Percentiles rank a stretch among this genome's conserved stretches.
These are phyloP conservation scores for Glycine soja DNA, from an alignment of 306 rosid genomes.

Conservation along the genomic window DNA sequence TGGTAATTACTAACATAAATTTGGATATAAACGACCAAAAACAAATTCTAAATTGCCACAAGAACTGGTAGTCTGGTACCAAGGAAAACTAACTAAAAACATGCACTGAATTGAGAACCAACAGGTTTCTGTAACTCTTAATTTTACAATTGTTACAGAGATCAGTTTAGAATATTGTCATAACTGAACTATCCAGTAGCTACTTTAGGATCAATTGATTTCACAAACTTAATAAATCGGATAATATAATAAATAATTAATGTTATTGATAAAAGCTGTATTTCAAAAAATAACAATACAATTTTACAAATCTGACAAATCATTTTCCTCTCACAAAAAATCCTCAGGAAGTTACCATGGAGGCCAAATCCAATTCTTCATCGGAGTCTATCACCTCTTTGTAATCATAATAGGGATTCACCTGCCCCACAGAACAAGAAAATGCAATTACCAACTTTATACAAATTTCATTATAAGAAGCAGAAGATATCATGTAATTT, in stretches of 20 bases:
- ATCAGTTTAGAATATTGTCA: background rate
- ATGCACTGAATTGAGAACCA: background rate
- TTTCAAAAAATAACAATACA: conserved; percentile 41
- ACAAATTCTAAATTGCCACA: background rate
- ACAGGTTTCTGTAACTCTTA: background rate
- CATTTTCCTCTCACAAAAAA: conserved; percentile 26
- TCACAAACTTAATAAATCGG: conserved; percentile 38
- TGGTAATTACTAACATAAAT: background rate
- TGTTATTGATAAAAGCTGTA: conserved; percentile 22
- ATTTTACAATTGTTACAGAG: background rate
- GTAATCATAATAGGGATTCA: conserved; percentile 68
- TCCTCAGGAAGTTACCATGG: conserved; percentile 71
- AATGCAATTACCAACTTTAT: conserved; percentile 2
- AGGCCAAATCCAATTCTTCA: conserved; percentile 81
- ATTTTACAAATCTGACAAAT: conserved; percentile 31
- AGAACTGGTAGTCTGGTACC: background rate
- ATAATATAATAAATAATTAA: background rate
- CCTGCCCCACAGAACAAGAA: conserved; percentile 57
- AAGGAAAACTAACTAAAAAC: background rate
- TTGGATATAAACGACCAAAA: background rate
- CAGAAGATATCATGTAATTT: conserved; percentile 18
- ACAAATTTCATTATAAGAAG: conserved; percentile 12
- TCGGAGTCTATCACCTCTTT: conserved; percentile 84
- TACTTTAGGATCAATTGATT: background rate
- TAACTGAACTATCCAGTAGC: conserved; percentile 5